Percentiles rank a stretch among this genome's conserved stretches.
Evolutionary conservation across 164 flowering plant species (phyloP).

Genomic region (Kalanchoe fedtschenkoi): DNA sequence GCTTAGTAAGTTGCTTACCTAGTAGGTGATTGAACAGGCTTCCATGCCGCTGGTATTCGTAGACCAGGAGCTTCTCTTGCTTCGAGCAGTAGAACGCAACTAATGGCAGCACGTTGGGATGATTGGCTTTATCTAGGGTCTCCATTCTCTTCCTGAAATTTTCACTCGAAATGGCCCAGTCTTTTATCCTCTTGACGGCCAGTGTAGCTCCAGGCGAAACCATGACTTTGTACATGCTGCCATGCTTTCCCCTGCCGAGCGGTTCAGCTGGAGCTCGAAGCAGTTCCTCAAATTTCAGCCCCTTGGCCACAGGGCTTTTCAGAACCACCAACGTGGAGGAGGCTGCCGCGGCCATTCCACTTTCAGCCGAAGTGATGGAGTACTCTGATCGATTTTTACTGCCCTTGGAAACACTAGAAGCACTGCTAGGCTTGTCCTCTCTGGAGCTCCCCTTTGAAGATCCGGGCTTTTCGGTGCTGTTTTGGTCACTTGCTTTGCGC

Average conservation of each 20-base stretch:
- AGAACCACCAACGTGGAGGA: constrained; percentile 24
- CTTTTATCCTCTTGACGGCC: constrained; percentile 34
- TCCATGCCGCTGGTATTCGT: constrained; percentile 49
- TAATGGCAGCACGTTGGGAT: constrained; percentile 25
- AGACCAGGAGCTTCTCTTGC: constrained; percentile 67
- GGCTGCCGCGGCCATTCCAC: constrained; percentile 14
- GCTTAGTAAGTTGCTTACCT: too few species aligned
- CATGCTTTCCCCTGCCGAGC: constrained; percentile 34
- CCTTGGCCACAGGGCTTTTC: constrained; percentile 15
- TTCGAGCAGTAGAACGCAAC: constrained; percentile 42
- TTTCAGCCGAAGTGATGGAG: constrained; percentile 24
- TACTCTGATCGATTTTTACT: constrained; percentile 21
- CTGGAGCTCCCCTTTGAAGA: neutral
- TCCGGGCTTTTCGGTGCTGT: neutral
- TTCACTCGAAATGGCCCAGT: constrained; percentile 25
- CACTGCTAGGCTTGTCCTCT: neutral
- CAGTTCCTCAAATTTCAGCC: constrained; percentile 33
- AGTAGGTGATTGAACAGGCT: constrained; percentile 54
- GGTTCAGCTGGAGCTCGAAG: constrained; percentile 35
- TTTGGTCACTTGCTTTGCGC: constrained; percentile 3
- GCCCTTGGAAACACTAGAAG: constrained; percentile 11
- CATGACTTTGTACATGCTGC: constrained; percentile 34
- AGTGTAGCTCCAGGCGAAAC: constrained; percentile 14
- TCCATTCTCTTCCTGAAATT: constrained; percentile 30
- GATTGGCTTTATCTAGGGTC: constrained; percentile 22